Evolutionary conservation across 225 moss, liverwort and hornwort genomes (phyloP), one percentile per base, ranked within the genome.

Genomic region (Antitrichia curtipendula): DNA sequence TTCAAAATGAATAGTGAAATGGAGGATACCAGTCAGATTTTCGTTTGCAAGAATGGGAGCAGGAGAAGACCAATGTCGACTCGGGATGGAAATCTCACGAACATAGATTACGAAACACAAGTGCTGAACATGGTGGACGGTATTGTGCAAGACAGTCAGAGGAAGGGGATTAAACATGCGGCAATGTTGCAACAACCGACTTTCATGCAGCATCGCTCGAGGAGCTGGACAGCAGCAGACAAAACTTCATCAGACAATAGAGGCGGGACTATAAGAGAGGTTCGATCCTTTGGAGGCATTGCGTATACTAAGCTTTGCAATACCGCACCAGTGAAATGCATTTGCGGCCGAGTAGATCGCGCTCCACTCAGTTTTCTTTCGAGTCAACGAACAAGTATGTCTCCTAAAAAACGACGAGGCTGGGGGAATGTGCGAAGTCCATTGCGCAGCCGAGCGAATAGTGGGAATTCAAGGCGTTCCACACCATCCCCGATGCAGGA

Each of bases 131-230:
- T 81, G 84, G 90, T 92, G 75, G 88, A 81, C 52, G 81, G 84
- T 68, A 80, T 84, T 45, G 75, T 81, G 81, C 88, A 86, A 70
- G 76, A 59, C 36, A 90, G 86, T 45, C 86, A 83, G 32, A 84
- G 49, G 72, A 88, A 90, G 70, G 90, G 88, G 47, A 79, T 84
- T 62, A 69, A 74, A 56, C 81, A 84, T 80, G 62, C 81, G 76
- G 36, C 81, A 72, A 86, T 88, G 84, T 58, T 87, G 82, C 88
- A 87, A 56, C 91, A 91, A 66, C 92, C 92, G 62, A 68, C 77
- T 63, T 86, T 76, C 75, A 75, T 80, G 86, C 86, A 88, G 80
- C 86, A 86, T 75, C 86, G 86, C 70, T 75, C 86, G 32, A 84
- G 59, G 75, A 88, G 88, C 84, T 92, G 84, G 92, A 86, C 88